Evolutionary conservation across 768 basidiomycete genomes (phyloP).

Genomic region (Tulasnella sp.): DNA sequence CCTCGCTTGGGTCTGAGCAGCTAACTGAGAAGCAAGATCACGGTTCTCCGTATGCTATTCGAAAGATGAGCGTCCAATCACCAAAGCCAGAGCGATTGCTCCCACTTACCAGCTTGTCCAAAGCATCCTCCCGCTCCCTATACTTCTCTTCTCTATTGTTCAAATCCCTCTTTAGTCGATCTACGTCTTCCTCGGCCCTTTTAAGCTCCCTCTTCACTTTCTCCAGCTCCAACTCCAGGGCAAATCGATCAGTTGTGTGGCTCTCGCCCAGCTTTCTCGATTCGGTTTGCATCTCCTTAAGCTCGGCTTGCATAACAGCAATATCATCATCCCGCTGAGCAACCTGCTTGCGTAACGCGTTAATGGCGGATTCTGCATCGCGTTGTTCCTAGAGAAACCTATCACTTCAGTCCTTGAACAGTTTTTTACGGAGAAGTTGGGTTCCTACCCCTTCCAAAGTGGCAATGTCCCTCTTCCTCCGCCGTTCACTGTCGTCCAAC

Average conservation of each 20-base stretch:
- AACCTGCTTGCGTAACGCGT: slow-evolving; percentile 33
- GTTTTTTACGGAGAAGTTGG: neutral
- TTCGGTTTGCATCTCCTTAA: slow-evolving; percentile 64
- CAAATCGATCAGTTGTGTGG: slow-evolving; percentile 71
- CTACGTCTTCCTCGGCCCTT: slow-evolving; percentile 66
- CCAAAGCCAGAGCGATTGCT: neutral
- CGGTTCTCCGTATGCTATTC: slow-evolving; percentile 57
- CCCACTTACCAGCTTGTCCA: slow-evolving; percentile 49
- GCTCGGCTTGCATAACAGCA: slow-evolving; percentile 52
- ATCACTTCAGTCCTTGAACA: neutral
- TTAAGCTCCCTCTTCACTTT: slow-evolving; percentile 74
- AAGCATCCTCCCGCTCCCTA: slow-evolving; percentile 56
- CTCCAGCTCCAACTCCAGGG: slow-evolving; percentile 82
- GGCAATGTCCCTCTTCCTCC: slow-evolving; percentile 1
- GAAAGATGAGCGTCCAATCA: too few species aligned
- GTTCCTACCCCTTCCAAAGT: neutral
- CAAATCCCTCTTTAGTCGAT: slow-evolving; percentile 56
- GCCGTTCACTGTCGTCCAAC: slow-evolving; percentile 21
- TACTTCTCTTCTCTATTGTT: slow-evolving; percentile 51
- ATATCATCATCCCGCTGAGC: slow-evolving; percentile 67
- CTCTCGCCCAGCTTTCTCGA: slow-evolving; percentile 72
- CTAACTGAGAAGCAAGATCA: slow-evolving; percentile 67
- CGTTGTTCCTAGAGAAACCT: neutral
- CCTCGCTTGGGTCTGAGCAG: slow-evolving; percentile 76
- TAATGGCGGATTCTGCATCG: neutral